A percentile compares a stretch with the other conserved stretches of the same genome.
Conservation (phyloP, 495 filamentous ascomycete genomes). For the Talaromyces wortmannii region DNA sequence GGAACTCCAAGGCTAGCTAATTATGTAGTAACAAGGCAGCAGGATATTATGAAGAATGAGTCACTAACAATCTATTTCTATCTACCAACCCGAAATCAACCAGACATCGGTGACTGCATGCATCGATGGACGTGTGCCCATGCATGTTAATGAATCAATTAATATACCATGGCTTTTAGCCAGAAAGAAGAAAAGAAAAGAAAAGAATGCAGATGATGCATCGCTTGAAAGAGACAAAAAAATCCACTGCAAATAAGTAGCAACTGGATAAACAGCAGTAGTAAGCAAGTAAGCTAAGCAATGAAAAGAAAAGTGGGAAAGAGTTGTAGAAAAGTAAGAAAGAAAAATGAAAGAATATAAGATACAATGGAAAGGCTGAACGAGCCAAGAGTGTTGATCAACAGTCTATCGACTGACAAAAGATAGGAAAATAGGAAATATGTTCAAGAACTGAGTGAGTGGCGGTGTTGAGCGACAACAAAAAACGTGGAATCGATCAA, state of each 20-base stretch:
- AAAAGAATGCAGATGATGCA: slow-evolving; percentile 3
- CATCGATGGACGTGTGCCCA: too few species aligned
- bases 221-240: slow-evolving; percentile 9
- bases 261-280: slow-evolving; percentile 14
- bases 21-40: too few species aligned
- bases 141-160: slow-evolving; percentile 4
- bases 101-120: too few species aligned
- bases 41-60: too few species aligned
- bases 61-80: too few species aligned
- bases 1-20: too few species aligned
- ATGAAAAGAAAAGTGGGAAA: slow-evolving; percentile 15
- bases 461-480: neutral
- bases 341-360: too few species aligned
- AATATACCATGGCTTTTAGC: slow-evolving; percentile 9
- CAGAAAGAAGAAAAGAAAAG: slow-evolving; percentile 2
- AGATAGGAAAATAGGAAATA: slow-evolving; percentile 5
- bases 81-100: too few species aligned
- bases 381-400: too few species aligned
- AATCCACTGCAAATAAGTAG: slow-evolving; percentile 5
- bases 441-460: slow-evolving; percentile 9
- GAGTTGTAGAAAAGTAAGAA: too few species aligned
- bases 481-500: neutral
- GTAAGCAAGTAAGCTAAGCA: neutral
- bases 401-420: too few species aligned
- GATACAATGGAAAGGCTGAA: too few species aligned